Evolutionary conservation across 1,284 basidiomycete species (phyloP), one percentile per base, ranked within the genome.

Genomic region (Chalciporus sp.): DNA sequence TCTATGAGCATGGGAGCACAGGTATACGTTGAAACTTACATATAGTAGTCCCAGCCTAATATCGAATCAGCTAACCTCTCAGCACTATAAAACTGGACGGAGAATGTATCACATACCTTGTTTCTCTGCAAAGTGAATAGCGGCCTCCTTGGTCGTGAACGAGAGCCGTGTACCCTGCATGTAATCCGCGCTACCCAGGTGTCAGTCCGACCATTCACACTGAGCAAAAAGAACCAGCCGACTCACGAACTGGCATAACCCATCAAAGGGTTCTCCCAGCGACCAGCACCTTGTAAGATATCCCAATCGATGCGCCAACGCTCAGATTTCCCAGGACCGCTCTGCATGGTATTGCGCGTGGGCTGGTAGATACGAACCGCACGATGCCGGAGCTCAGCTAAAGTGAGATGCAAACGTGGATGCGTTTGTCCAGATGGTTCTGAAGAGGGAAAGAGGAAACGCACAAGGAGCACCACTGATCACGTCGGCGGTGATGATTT

Each of bases 261-360:
- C 92, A 99, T 99, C 64, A 99, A 74, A n/a, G 94, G 94, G 71
- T 98, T 98, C 81, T 98, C 95, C 96, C 96, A 99, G 57, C 96
- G 83, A 12, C 92, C 95, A 31, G 83, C 87, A 42, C 95, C 94
- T 60, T 86, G 86, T 17, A 98, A 77, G 55, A 88, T 88, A 66
- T 99, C 96, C 79, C 90, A 99, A 74, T 99, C 96, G 66, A 99
- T 86, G 60, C 94, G 81, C 96, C 96, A 99, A 64, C 89, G 84
- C 63, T 88, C 84, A 20, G 87, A 87, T 74, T 96, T 95, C 48
- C 85, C 88, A 44, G 86, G 83, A 49, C 94, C 95, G 49, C 92
- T 95, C 73, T 98, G 95, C 85, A 96, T 98, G 9, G 95, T 96
- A 61, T 94, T 94, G 62, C 94, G 90, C 20, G 95, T 88, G 1